Evolutionary conservation across 2,329 filamentous ascomycete species (phyloP), one percentile per base, ranked within the genome.

Genomic region (Ceratocystis destructans): DNA sequence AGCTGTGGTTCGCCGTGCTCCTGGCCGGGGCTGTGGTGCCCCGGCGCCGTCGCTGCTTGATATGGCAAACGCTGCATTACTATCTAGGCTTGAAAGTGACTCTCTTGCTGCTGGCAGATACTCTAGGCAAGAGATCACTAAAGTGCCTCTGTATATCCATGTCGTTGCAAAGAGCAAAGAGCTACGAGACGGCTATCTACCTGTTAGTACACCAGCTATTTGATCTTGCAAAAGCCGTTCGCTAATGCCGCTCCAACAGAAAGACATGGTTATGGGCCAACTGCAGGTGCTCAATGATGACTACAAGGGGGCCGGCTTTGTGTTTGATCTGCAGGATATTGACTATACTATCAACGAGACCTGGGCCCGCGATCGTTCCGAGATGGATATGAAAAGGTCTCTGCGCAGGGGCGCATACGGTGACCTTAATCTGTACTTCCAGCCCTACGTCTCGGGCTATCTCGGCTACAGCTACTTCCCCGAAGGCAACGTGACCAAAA

Each of bases 401-500:
- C 78, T 81, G 8, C 77, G 77, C 68, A 74, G 77, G 72, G 79
- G 79, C 61, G 73, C 74, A 67, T 80, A 80, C 72, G 68, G 68
- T 28, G 71, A 71, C n/a, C 73, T 76, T 5, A 76, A 73, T 70
- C 70, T 78, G 48, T 75, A 77, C 67, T 74, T 75, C 57, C 72
- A 77, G 64, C 71, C 71, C 22, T 68, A 71, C 59, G 71, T 79
- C 57, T 73, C 71, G 62, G 72, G 72, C 63, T 71, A 75, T 61
- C 73, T 80, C 7, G 77, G 79, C 12, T 78, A 79, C 73, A 79
- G 76, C 74, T 79, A 78, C 73, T 79, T 78, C 74, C 79, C 78
- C 25, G 68, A 66, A n/a, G 70, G 71, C 57, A 69, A 71, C 17
- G 75, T 73, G 63, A 69, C 71, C 17, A 41, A 70, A 15, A 70